Evolutionary conservation across 2,329 filamentous ascomycete species (phyloP).

Genomic region (Neophaeococcomyces aloes): DNA sequence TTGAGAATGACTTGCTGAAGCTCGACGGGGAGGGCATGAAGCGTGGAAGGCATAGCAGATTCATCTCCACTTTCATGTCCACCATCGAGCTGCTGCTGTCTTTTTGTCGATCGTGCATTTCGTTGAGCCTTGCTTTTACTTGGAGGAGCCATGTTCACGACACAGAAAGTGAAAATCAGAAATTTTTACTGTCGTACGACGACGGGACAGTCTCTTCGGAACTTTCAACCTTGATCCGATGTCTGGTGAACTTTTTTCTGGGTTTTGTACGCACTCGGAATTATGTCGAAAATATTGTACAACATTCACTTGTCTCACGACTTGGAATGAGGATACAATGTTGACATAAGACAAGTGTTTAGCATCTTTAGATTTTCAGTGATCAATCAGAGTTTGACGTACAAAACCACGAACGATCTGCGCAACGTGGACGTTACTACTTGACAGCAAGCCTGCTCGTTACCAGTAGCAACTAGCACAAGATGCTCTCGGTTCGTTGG

Average conservation of each 20-base stretch:
- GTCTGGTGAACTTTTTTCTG: no score
- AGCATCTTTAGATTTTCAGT: neutral
- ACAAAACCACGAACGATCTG: neutral
- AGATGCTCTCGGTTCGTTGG: no score
- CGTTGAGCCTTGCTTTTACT: neutral
- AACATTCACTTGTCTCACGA: conserved; percentile 6
- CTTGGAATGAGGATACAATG: no score
- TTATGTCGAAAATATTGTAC: no score
- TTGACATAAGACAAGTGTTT: no score
- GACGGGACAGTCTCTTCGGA: no score
- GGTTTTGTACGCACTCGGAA: no score
- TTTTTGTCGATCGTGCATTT: neutral
- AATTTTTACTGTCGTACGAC: no score
- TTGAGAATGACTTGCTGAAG: conserved; percentile 63
- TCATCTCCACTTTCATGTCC: neutral
- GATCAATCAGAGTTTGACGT: neutral
- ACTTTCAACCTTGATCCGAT: no score
- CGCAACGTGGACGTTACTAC: neutral
- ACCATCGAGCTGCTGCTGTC: neutral
- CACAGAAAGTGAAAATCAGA: neutral
- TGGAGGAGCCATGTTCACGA: neutral
- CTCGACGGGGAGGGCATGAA: conserved; percentile 33
- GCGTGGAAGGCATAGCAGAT: neutral
- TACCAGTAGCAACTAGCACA: no score
- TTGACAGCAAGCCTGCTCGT: neutral